A percentile compares a stretch with the other conserved stretches of the same genome.
These are phyloP conservation scores for Chloris gayana DNA, from an alignment of 176 grass and related monocot genomes.

Conservation along the genomic window DNA sequence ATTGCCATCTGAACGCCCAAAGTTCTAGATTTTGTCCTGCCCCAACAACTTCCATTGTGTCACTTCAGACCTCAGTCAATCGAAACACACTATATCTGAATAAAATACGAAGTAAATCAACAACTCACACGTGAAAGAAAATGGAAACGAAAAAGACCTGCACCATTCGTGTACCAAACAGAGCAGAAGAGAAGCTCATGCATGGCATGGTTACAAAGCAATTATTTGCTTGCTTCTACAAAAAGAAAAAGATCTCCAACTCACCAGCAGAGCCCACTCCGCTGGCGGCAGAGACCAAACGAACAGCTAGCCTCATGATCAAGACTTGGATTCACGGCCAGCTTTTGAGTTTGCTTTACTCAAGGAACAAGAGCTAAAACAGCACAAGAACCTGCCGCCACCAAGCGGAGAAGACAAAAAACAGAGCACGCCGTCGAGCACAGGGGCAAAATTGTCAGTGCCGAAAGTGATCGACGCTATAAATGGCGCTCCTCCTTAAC, in stretches of 20 bases:
- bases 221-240: constrained; percentile 33
- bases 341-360: constrained; percentile 80
- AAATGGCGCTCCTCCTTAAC: constrained; percentile 13
- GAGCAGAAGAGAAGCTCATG: background rate
- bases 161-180: background rate
- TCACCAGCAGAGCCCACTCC: constrained; percentile 46
- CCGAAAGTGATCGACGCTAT: constrained; percentile 2
- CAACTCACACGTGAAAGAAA: background rate
- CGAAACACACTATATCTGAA: background rate
- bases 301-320: constrained; percentile 55
- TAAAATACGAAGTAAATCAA: background rate
- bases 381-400: constrained; percentile 5
- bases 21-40: no score
- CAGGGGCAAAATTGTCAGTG: constrained; percentile 30
- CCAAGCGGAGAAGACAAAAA: background rate
- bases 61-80: background rate
- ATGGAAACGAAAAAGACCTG: no score
- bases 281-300: constrained; percentile 30
- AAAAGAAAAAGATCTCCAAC: constrained; percentile 46
- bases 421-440: background rate
- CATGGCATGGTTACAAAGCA: background rate
- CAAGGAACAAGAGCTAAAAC: constrained; percentile 40
- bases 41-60: background rate
- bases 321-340: constrained; percentile 67
- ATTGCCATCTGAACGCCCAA: no score